Evolutionary conservation across 139 green algal genomes (phyloP).

Genomic region (Tetradesmus lagerheimii): DNA sequence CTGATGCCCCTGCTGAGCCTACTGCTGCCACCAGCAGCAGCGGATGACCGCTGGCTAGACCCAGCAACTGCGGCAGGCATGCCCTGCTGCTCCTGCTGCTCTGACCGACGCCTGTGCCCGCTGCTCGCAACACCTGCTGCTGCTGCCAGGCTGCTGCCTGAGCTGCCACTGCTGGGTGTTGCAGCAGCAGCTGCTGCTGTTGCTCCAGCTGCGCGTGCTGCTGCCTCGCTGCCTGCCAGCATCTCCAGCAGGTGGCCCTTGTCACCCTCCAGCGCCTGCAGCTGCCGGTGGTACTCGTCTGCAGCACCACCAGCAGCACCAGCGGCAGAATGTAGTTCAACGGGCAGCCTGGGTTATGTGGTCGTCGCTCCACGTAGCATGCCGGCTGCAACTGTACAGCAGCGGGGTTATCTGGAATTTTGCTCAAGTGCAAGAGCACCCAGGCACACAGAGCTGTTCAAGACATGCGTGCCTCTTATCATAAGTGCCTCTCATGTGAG

Average conservation of each 20-base stretch:
- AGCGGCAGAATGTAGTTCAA: too few relatives aligned
- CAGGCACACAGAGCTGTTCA: too few relatives aligned
- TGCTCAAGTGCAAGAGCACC: neutral
- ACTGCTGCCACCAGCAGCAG: conserved; percentile 1
- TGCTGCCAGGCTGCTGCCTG: conserved; percentile 27
- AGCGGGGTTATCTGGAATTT: too few relatives aligned
- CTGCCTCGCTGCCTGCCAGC: conserved; percentile 17
- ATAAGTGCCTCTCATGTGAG: too few relatives aligned
- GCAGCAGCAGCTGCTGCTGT: neutral
- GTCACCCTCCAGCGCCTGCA: conserved; percentile 20
- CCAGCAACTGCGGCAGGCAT: neutral
- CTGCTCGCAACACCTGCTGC: conserved; percentile 7
- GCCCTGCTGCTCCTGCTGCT: neutral
- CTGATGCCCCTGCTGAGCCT: neutral
- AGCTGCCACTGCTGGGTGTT: neutral
- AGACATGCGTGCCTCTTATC: too few relatives aligned
- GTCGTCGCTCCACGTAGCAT: too few relatives aligned
- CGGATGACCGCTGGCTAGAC: neutral
- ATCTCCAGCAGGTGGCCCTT: conserved; percentile 34
- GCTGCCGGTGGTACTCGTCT: conserved; percentile 10
- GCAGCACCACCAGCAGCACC: neutral
- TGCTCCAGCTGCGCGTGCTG: conserved; percentile 16
- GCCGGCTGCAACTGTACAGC: too few relatives aligned
- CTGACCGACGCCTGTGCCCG: neutral
- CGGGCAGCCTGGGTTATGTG: too few relatives aligned